Conservation (phyloP, 352 stramenopile genomes). For the Globisporangium solare region DNA sequence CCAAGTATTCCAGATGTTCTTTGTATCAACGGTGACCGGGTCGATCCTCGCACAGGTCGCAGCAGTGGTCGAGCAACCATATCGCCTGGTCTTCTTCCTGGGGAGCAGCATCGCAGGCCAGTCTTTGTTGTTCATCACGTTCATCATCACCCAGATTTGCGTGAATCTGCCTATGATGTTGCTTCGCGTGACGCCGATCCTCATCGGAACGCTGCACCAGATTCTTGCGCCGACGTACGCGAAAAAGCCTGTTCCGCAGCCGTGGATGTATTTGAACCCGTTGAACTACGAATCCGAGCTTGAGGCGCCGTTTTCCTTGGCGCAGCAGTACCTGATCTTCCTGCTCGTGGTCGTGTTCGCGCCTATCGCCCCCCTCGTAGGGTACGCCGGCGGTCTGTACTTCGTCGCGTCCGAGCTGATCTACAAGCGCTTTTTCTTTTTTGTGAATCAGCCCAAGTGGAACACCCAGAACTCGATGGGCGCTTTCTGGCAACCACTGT, state of each 20-base stretch:
- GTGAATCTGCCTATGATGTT: conserved; percentile 56
- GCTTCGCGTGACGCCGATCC: conserved; percentile 47
- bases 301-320: conserved; percentile 50
- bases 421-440: conserved; percentile 68
- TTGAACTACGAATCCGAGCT: conserved; percentile 51
- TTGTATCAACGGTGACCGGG: conserved; percentile 64
- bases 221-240: conserved; percentile 48
- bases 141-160: conserved; percentile 69
- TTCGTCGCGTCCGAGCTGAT: conserved; percentile 64
- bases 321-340: conserved; percentile 70
- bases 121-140: conserved; percentile 80
- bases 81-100: conserved; percentile 59
- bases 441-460: conserved; percentile 59
- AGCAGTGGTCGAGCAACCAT: conserved; percentile 54
- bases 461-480: conserved; percentile 51
- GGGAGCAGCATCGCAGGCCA: conserved; percentile 68
- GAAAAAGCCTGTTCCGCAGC: conserved; percentile 34
- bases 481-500: conserved; percentile 65
- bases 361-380: conserved; percentile 66
- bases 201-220: conserved; percentile 38
- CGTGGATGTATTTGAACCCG: conserved; percentile 53
- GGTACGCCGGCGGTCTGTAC: conserved; percentile 56
- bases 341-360: conserved; percentile 70
- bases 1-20: conserved; percentile 82
- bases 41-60: conserved; percentile 59